Conservation (phyloP, 352 stramenopile species). For the Phytophthora aleatoria region DNA sequence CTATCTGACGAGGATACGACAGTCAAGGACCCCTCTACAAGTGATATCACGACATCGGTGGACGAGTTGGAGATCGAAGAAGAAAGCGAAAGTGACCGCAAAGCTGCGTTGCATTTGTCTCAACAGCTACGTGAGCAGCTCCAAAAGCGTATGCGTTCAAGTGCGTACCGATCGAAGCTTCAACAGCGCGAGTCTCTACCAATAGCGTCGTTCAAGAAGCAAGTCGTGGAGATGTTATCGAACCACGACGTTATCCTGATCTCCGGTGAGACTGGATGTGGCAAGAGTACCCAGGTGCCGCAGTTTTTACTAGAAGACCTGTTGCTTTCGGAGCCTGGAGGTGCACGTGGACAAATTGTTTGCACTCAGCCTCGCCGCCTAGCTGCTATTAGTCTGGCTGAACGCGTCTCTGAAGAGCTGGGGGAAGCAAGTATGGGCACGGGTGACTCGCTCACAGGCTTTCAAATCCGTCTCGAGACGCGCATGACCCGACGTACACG, state of each 20-base stretch:
- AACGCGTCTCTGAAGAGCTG: constrained; percentile 94
- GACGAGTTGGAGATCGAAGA: constrained; percentile 13
- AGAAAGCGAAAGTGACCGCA: constrained; percentile 32
- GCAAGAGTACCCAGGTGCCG: constrained; percentile 96
- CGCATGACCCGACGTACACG: constrained; percentile 84
- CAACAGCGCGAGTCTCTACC: constrained; percentile 67
- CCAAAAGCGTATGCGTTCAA: constrained; percentile 39
- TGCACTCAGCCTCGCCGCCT: constrained; percentile 97
- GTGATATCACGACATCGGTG: neutral
- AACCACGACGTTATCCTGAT: constrained; percentile 93
- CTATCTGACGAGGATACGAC: constrained; percentile 39
- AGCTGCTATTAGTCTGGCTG: constrained; percentile 94
- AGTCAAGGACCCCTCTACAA: constrained; percentile 4
- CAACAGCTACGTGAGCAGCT: constrained; percentile 46
- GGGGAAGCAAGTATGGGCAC: constrained; percentile 73
- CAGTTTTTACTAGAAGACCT: constrained; percentile 96
- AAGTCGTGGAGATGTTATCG: constrained; percentile 84
- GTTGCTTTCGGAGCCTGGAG: constrained; percentile 59
- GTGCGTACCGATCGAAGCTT: constrained; percentile 47
- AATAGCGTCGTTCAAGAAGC: constrained; percentile 70
- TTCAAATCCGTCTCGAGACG: constrained; percentile 94
- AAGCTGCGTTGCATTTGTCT: constrained; percentile 31
- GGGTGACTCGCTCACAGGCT: constrained; percentile 78
- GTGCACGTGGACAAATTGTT: constrained; percentile 92
- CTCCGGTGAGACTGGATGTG: constrained; percentile 95